Evolutionary conservation across 352 stramenopile genomes (phyloP).

Genomic region (Pythium dissotocum): DNA sequence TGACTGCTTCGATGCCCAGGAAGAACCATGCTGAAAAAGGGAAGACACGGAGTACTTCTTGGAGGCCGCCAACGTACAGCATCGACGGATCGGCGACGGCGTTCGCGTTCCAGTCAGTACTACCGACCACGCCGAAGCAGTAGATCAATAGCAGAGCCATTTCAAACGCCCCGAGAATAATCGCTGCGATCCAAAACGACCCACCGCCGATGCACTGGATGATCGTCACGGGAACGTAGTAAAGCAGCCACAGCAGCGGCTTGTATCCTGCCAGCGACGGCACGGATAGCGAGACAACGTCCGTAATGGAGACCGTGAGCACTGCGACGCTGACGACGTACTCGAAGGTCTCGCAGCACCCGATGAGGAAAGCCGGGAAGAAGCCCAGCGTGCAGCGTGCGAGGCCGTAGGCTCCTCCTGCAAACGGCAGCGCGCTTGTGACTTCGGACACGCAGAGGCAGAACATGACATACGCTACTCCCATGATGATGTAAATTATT

Average conservation of each 20-base stretch:
- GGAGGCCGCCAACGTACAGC: background rate
- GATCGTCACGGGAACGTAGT: constrained; percentile 9
- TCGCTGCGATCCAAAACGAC: constrained; percentile 4
- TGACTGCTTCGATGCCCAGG: constrained; percentile 14
- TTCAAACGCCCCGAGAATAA: background rate
- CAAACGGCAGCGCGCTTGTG: constrained; percentile 39
- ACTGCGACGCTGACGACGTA: constrained; percentile 19
- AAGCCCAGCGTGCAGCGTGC: constrained; percentile 10
- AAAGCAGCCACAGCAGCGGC: constrained; percentile 14
- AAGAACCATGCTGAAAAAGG: constrained; percentile 16
- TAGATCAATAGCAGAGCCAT: constrained; percentile 11
- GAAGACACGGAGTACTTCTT: constrained; percentile 6
- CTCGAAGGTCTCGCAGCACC: constrained; percentile 13
- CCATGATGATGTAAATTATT: constrained; percentile 40
- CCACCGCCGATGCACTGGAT: constrained; percentile 6
- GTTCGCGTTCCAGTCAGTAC: background rate
- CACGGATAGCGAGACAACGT: constrained; percentile 1
- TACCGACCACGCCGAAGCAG: background rate
- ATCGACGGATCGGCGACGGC: background rate
- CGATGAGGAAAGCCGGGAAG: constrained; percentile 25
- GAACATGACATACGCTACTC: constrained; percentile 38
- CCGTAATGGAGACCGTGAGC: constrained; percentile 1
- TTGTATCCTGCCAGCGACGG: constrained; percentile 12
- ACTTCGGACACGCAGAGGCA: constrained; percentile 51
- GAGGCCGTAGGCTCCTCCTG: constrained; percentile 28